Evolutionary conservation across 1,139 yeast genomes (phyloP), one percentile per base, ranked within the genome.

Genomic region (Blastobotrys persicus): DNA sequence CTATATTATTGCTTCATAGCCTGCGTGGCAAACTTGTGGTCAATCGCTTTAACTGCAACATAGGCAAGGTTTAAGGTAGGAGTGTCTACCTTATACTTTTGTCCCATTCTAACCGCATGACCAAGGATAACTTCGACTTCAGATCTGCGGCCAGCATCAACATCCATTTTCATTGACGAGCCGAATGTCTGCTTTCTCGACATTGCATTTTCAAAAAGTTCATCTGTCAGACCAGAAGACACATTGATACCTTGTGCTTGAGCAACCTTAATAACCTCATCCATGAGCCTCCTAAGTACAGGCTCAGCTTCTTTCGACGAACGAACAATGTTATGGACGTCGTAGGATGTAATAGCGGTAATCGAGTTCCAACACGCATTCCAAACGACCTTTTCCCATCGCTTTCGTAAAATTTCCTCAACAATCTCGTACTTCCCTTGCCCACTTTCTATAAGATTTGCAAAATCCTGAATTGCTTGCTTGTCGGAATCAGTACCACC

Each of bases 341-440:
- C 83, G 45, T 56, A 47, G 45, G 78, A 72, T 20, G 82, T 75
- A 32, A 77, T 58, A 4, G 80, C 77, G 54, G 79, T 75, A 5
- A 78, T 70, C 0, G 86, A 73, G 64, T 83, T 83, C 60, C 79
- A 73, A 1, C 79, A 77, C 2, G 82, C 79, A 59, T 83, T 83
- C 67, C 83, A 83, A n/a, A 81, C 71, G 48, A 83, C 68, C 59
- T 83, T 83, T 53, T 79, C 75, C 89, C 88, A 83, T 66, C 89
- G 50, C 47, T 51, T 48, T 18, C 37, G 41, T 44, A 52, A 38
- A 33, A 58, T 58, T 26, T 58, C 52, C 4, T 55, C 55, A 20
- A 41, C 48, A 9, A 53, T 34, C 43, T 55, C 53, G 14, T 48
- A 55, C 13, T 46, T 44, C 33, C 57, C 44, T 1, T 49, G 54